Conservation (phyloP, 352 stramenopile genomes). For the Globisporangium abappressorium region DNA sequence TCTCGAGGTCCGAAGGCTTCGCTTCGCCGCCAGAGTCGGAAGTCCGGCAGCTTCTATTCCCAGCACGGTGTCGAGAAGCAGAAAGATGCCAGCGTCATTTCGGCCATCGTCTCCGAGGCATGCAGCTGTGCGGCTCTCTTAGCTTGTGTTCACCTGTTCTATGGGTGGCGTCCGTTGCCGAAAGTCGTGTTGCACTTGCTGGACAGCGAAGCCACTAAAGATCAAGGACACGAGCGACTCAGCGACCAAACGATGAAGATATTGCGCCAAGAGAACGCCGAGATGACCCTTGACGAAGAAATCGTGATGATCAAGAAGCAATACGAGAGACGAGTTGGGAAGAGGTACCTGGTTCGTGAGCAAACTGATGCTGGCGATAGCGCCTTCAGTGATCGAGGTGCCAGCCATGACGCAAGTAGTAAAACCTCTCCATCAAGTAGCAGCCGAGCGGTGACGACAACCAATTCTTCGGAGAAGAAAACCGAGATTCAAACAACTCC, state of each 20-base stretch:
- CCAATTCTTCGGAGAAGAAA: neutral
- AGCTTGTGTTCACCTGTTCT: constrained; percentile 75
- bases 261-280: constrained; percentile 32
- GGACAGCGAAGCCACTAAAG: constrained; percentile 15
- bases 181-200: constrained; percentile 73
- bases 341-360: constrained; percentile 49
- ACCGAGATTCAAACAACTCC: neutral
- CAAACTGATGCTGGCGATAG: constrained; percentile 21
- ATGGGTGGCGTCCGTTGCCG: constrained; percentile 66
- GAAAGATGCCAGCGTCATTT: constrained; percentile 61
- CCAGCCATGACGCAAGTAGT: neutral
- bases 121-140: constrained; percentile 72
- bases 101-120: constrained; percentile 74
- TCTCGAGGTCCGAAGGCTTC: constrained; percentile 62
- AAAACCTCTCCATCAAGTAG: neutral
- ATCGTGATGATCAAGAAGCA: constrained; percentile 75
- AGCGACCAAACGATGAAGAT: constrained; percentile 37
- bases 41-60: constrained; percentile 77
- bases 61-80: constrained; percentile 62
- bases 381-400: neutral
- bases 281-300: constrained; percentile 62
- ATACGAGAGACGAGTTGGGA: constrained; percentile 63
- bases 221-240: constrained; percentile 21
- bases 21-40: constrained; percentile 50
- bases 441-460: neutral